A percentile compares a stretch with the other conserved stretches of the same genome.
Evolutionary conservation across 495 filamentous ascomycete genomes (phyloP).

Genomic region (Aspergillus nanangensis): DNA sequence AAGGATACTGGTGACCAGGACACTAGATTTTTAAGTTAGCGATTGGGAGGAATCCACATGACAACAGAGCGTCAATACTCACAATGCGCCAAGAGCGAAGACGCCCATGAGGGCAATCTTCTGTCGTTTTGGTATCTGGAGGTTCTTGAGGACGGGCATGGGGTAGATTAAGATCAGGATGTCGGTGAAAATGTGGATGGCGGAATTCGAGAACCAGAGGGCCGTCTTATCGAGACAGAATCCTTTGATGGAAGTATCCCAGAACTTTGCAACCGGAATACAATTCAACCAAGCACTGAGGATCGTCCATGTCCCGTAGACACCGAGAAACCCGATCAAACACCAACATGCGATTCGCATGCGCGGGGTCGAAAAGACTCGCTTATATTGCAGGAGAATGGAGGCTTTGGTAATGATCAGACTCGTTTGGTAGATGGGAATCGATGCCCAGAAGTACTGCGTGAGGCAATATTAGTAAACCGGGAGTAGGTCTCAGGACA

Average conservation of each 20-base stretch:
- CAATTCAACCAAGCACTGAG: constrained; percentile 33
- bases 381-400: constrained; percentile 35
- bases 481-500: background rate
- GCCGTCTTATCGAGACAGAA: constrained; percentile 31
- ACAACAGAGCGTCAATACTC: no score
- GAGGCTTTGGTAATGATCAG: constrained; percentile 33
- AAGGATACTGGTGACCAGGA: constrained; percentile 50
- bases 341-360: constrained; percentile 35
- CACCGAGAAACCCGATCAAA: constrained; percentile 25
- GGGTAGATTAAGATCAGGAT: constrained; percentile 43
- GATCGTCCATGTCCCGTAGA: constrained; percentile 37
- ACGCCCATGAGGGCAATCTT: constrained; percentile 42
- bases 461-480: background rate
- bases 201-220: constrained; percentile 37
- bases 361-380: constrained; percentile 31
- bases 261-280: constrained; percentile 30
- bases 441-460: constrained; percentile 33
- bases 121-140: constrained; percentile 40
- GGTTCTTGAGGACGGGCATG: constrained; percentile 39
- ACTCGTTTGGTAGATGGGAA: constrained; percentile 31
- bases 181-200: constrained; percentile 44
- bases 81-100: constrained; percentile 47
- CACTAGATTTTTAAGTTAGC: no score
- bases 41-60: no score
- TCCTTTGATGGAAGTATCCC: constrained; percentile 22